Evolutionary conservation across 2,329 filamentous ascomycete species (phyloP).

Genomic region (Venturia nashicola): DNA sequence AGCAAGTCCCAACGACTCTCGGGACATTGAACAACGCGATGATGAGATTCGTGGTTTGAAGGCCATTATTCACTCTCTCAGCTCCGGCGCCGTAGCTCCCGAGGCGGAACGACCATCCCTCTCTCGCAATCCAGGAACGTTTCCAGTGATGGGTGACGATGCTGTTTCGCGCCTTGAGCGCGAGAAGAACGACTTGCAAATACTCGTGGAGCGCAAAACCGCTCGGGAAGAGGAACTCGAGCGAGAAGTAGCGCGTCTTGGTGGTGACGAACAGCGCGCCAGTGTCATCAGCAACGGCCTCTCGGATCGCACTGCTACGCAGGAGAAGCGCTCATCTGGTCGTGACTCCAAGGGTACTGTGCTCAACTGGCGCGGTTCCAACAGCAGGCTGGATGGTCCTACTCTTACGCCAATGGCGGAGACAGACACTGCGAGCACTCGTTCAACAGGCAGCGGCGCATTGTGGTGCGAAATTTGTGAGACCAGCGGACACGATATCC

Average conservation of each 20-base stretch:
- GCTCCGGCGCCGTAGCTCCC: conserved; percentile 48
- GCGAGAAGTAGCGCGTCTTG: conserved; percentile 57
- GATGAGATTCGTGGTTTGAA: conserved; percentile 96
- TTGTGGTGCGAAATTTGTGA: conserved; percentile 96
- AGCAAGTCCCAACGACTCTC: conserved; percentile 30
- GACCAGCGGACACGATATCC: conserved; percentile 79
- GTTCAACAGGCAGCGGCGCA: conserved; percentile 47
- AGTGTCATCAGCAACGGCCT: conserved; percentile 42
- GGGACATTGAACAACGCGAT: conserved; percentile 85
- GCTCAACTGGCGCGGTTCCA: conserved; percentile 35
- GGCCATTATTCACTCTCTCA: conserved; percentile 93
- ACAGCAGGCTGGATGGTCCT: conserved; percentile 34
- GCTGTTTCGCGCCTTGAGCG: conserved; percentile 63
- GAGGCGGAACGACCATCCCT: conserved; percentile 18
- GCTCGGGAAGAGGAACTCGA: conserved; percentile 75
- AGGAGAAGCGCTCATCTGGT: conserved; percentile 42
- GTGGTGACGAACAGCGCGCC: conserved; percentile 29
- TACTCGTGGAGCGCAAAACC: conserved; percentile 58
- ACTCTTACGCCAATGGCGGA: conserved; percentile 59
- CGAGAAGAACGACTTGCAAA: conserved; percentile 67
- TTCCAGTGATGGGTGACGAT: conserved; percentile 22
- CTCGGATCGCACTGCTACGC: conserved; percentile 32
- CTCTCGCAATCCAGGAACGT: conserved; percentile 16
- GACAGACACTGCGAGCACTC: conserved; percentile 39
- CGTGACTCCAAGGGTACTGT: conserved; percentile 57